Conservation (phyloP, 257 asterid genomes). For the Ajuga chamaepitys region DNA sequence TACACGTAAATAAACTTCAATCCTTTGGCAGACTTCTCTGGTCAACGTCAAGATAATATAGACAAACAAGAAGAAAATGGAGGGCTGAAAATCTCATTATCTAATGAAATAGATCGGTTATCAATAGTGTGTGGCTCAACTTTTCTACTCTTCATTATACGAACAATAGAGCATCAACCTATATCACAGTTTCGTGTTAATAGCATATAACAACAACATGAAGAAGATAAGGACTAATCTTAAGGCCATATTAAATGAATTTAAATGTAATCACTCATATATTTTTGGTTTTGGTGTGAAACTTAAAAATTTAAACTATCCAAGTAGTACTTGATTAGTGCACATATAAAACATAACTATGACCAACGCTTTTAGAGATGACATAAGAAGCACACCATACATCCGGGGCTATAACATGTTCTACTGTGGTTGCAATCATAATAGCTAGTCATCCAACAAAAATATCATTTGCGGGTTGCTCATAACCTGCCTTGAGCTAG, state of each 20-base stretch:
- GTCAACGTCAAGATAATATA: too few relatives aligned
- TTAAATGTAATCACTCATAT: neutral
- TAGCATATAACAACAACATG: too few relatives aligned
- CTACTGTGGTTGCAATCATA: slow-evolving; percentile 76
- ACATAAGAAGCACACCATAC: slow-evolving; percentile 51
- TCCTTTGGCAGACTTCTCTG: too few relatives aligned
- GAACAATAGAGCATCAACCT: too few relatives aligned
- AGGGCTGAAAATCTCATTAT: too few relatives aligned
- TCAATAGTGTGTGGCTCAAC: too few relatives aligned
- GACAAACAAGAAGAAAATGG: too few relatives aligned
- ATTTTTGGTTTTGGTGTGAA: neutral
- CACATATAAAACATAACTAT: neutral
- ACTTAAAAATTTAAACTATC: neutral
- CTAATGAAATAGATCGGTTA: too few relatives aligned
- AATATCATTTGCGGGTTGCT: slow-evolving; percentile 45
- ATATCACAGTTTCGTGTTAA: too few relatives aligned
- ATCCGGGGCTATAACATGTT: slow-evolving; percentile 95
- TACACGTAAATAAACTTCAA: too few relatives aligned
- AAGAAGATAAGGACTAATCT: neutral
- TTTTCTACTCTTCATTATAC: too few relatives aligned
- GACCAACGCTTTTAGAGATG: neutral
- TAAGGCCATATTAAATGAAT: neutral
- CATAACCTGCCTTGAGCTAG: slow-evolving; percentile 38
- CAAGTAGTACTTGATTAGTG: slow-evolving; percentile 1
- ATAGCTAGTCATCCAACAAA: slow-evolving; percentile 76